phyloP scores from a whole-genome alignment of 331 rosid species.

The Saraca asoca region DNA sequence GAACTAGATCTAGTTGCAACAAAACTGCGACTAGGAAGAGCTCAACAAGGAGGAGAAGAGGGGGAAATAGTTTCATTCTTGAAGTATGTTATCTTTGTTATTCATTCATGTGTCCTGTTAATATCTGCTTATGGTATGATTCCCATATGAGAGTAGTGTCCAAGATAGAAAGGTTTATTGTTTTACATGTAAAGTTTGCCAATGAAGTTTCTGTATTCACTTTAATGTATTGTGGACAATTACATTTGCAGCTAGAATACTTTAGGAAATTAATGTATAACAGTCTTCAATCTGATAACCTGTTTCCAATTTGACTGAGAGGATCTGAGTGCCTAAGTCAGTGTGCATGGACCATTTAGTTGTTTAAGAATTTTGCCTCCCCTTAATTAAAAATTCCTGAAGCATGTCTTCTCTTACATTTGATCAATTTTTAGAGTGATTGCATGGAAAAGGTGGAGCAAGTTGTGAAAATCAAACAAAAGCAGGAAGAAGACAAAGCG shows the following conservation, averaged over 20 bases:
- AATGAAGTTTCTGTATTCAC: slow-evolving; percentile 5
- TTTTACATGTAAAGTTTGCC: neutral
- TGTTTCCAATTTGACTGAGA: neutral
- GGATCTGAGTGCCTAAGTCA: slow-evolving; percentile 5
- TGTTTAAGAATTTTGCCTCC: neutral
- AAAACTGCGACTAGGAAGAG: slow-evolving; percentile 11
- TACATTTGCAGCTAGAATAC: slow-evolving; percentile 20
- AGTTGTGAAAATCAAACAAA: slow-evolving; percentile 60
- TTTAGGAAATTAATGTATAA: slow-evolving; percentile 12
- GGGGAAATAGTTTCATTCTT: slow-evolving; percentile 24
- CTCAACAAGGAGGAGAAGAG: slow-evolving; percentile 38
- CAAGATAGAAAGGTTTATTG: slow-evolving; percentile 9
- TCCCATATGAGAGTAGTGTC: neutral
- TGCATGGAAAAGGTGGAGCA: slow-evolving; percentile 60
- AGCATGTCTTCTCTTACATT: slow-evolving; percentile 27
- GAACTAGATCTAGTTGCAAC: neutral
- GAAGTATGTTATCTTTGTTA: slow-evolving; percentile 36
- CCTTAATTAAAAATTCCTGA: neutral
- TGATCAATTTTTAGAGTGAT: slow-evolving; percentile 46
- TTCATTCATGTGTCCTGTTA: slow-evolving; percentile 23
- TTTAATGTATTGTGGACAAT: neutral
- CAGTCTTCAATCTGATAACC: slow-evolving; percentile 13
- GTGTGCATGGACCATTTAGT: slow-evolving; percentile 21
- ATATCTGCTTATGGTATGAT: slow-evolving; percentile 19
- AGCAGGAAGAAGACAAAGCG: slow-evolving; percentile 81